Conservation (phyloP, 2,329 filamentous ascomycete species). For the Claviceps purpurea region DNA sequence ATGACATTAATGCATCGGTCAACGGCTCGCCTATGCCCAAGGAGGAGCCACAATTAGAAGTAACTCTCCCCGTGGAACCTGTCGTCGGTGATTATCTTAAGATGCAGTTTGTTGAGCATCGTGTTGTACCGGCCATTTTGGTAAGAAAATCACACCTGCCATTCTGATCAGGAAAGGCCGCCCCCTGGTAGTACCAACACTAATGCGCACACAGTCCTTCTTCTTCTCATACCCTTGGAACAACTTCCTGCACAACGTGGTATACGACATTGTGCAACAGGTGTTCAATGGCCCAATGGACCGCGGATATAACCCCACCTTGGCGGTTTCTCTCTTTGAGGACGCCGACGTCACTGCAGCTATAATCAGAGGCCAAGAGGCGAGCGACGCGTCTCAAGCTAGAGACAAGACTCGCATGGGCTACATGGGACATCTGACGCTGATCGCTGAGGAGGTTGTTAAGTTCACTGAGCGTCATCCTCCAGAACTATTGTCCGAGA, state of each 20-base stretch:
- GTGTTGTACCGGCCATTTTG: conserved; percentile 88
- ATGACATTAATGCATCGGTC: background rate
- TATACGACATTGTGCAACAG: conserved; percentile 97
- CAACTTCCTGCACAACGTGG: conserved; percentile 97
- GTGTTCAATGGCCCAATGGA: conserved; percentile 99
- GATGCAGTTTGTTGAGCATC: conserved; percentile 89
- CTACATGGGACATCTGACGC: conserved; percentile 95
- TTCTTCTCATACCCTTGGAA: conserved; percentile 99
- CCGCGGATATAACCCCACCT: conserved; percentile 75
- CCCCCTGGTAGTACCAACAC: background rate
- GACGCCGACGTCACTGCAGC: conserved; percentile 78
- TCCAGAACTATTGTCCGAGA: conserved; percentile 70
- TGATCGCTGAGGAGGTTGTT: conserved; percentile 96
- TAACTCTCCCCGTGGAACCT: conserved; percentile 30
- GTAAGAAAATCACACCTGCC: conserved; percentile 39
- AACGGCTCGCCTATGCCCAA: conserved; percentile 2
- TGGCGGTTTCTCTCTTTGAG: conserved; percentile 89
- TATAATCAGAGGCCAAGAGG: conserved; percentile 80
- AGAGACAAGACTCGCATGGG: conserved; percentile 82
- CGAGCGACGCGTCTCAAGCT: conserved; percentile 73
- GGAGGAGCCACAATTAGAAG: conserved; percentile 8
- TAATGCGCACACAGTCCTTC: conserved; percentile 51
- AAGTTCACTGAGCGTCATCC: conserved; percentile 95
- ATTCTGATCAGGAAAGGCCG: background rate
- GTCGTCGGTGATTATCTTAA: conserved; percentile 93